Evolutionary conservation across 495 filamentous ascomycete species (phyloP).

Genomic region (Penicillium pancosmium): DNA sequence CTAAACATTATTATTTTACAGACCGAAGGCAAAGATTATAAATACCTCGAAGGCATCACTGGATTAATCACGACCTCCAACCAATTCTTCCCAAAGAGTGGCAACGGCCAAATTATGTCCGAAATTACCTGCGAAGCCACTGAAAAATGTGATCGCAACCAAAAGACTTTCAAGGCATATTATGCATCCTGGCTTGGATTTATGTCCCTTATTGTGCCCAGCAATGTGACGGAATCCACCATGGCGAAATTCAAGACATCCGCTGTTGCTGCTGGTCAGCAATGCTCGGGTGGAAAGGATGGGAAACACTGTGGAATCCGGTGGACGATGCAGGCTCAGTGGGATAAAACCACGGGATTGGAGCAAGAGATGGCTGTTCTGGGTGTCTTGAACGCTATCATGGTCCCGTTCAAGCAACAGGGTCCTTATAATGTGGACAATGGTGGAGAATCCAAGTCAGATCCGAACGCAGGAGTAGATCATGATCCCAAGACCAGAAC

Average conservation of each 20-base stretch:
- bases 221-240: constrained; percentile 57
- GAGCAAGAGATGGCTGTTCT: constrained; percentile 53
- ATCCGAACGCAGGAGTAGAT: constrained; percentile 36
- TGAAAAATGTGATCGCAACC: constrained; percentile 65
- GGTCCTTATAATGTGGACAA: constrained; percentile 27
- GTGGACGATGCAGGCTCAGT: constrained; percentile 61
- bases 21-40: constrained; percentile 11
- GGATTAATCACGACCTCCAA: constrained; percentile 30
- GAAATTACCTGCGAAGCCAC: constrained; percentile 66
- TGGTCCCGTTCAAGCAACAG: constrained; percentile 26
- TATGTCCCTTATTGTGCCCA: constrained; percentile 63
- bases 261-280: constrained; percentile 65
- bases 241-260: constrained; percentile 66
- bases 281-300: constrained; percentile 59
- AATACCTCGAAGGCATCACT: constrained; percentile 52
- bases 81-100: constrained; percentile 48
- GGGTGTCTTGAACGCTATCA: constrained; percentile 49
- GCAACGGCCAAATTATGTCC: constrained; percentile 45
- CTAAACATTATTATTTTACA: neutral
- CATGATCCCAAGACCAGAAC: constrained; percentile 15
- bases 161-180: constrained; percentile 80
- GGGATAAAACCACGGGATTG: constrained; percentile 65
- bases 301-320: constrained; percentile 71
- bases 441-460: constrained; percentile 26
- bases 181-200: constrained; percentile 75